Evolutionary conservation across 148 eudicot genomes (phyloP), one percentile per base, ranked within the genome.

Genomic region (Rhododendron ferrugineum): DNA sequence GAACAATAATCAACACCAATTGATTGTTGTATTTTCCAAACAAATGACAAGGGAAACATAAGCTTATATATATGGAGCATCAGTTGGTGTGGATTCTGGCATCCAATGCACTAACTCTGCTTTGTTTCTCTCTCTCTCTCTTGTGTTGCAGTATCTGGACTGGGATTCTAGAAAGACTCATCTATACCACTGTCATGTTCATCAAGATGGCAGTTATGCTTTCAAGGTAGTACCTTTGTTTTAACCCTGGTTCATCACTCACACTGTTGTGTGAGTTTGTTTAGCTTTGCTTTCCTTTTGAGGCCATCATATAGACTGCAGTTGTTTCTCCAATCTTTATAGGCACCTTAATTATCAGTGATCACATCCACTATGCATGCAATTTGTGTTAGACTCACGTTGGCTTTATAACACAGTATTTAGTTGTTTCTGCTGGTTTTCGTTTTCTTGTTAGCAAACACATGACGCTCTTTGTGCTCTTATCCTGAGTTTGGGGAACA

Each of bases 121-220:
- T 82, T 34, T 42, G 40, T 84, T 62, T 4, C 52, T 87, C 84
- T 40, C 42, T 4, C 52, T 87, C 84, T 40, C 42, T 40, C 42
- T 37, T 37, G 42, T 40, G 42, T 40, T 88, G 86, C 90, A 95
- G 98, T 86, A 86, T 87, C 81, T 74, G 86, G 90, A 93, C 72
- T 94, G 98, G 98, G 93, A 91, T 70, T 90, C 91, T 56, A 90
- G 92, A 74, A 88, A 83, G 85, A 91, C 88, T 6, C 84, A 89
- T 88, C 81, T 85, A 34, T 95, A 92, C 87, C 86, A 92, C 82
- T 95, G 97, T 70, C 85, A 90, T 86, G 92, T 95, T 88, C 40
- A 78, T 88, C 86, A 80, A 76, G 93, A 92, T 86, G 93, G 93
- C 84, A 92, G 86, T 84, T 89, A 83, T 85, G 76, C 56, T 75